Evolutionary conservation across 257 asterid genomes (phyloP).

Genomic region (Cruciata laevipes): DNA sequence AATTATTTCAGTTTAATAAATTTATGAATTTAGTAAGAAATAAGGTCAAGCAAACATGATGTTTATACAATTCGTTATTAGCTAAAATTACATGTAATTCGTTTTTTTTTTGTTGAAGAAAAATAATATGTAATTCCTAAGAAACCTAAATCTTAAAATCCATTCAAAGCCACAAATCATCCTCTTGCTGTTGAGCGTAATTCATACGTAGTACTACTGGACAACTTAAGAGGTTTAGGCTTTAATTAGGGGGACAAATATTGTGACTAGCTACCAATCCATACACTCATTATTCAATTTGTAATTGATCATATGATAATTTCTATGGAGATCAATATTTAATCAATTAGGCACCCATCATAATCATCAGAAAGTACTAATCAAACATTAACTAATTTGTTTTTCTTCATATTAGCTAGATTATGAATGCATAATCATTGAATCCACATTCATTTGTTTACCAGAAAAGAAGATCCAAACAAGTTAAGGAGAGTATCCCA

Average conservation of each 20-base stretch:
- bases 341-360: slow-evolving; percentile 5
- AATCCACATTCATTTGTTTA: background rate
- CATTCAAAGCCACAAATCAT: no score
- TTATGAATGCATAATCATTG: background rate
- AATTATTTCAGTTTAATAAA: no score
- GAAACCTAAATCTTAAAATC: no score
- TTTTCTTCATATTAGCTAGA: background rate
- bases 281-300: slow-evolving; percentile 10
- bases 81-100: no score
- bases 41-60: no score
- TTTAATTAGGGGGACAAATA: slow-evolving; percentile 12
- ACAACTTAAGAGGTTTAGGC: slow-evolving; percentile 19
- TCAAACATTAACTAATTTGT: background rate
- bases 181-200: slow-evolving; percentile 7
- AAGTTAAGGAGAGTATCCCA: background rate
- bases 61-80: no score
- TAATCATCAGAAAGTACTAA: background rate
- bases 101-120: no score
- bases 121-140: no score
- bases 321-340: background rate
- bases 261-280: background rate
- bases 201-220: slow-evolving; percentile 13
- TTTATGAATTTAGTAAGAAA: no score
- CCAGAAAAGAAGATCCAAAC: background rate
- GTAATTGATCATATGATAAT: background rate